These are phyloP conservation scores for Talaromyces sp. DNA, from an alignment of 2,329 filamentous ascomycete genomes.

Conservation along the genomic window DNA sequence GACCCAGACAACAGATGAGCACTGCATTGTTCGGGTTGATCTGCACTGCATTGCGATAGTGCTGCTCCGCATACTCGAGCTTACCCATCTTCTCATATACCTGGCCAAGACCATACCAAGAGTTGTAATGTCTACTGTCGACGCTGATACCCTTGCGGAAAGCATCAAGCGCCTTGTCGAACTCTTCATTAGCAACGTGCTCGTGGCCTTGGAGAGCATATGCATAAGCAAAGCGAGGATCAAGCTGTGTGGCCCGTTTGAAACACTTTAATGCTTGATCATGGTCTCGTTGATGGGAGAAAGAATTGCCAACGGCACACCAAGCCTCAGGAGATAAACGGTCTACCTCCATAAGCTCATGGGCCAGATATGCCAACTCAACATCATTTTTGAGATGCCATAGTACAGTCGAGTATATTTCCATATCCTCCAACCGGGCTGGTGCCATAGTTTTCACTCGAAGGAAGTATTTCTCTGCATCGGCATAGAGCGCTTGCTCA, in stretches of 20 bases:
- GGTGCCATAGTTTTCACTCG: conserved; percentile 74
- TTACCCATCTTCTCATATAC: conserved; percentile 89
- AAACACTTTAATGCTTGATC: conserved; percentile 94
- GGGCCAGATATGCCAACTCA: conserved; percentile 84
- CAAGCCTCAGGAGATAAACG: conserved; percentile 91
- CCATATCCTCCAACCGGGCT: conserved; percentile 86
- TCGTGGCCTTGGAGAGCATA: conserved; percentile 96
- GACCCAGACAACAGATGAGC: conserved; percentile 85
- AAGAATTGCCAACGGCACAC: conserved; percentile 93
- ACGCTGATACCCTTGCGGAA: conserved; percentile 83
- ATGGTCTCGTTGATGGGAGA: conserved; percentile 85
- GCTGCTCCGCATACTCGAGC: conserved; percentile 82
- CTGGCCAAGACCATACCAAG: conserved; percentile 82
- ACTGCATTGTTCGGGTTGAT: conserved; percentile 96
- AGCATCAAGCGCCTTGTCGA: conserved; percentile 83
- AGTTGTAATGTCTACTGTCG: conserved; percentile 89
- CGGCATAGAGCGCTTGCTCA: conserved; percentile 78
- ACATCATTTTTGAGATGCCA: conserved; percentile 95
- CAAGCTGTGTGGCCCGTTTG: conserved; percentile 84
- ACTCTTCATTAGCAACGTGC: conserved; percentile 92
- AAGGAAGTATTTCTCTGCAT: conserved; percentile 81
- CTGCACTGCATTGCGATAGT: conserved; percentile 78
- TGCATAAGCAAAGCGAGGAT: conserved; percentile 88
- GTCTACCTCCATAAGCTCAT: conserved; percentile 79
- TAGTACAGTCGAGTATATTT: conserved; percentile 96